Evolutionary conservation across 768 basidiomycete genomes (phyloP).

Genomic region (Calocera viscosa): DNA sequence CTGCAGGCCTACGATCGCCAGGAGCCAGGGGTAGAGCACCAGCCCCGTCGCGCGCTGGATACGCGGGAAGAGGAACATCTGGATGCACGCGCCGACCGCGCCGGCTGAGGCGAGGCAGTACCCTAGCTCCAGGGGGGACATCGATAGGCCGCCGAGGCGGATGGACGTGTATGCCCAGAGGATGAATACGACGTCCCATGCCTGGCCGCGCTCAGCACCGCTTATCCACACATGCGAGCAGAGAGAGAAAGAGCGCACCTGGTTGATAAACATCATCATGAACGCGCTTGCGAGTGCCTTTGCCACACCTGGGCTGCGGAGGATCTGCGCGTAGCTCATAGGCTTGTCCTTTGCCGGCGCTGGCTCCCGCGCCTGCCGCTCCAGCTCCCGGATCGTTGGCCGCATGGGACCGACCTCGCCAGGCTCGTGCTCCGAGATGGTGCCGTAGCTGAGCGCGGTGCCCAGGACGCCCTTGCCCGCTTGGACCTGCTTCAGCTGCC

Average conservation of each 20-base stretch:
- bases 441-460: conserved; percentile 7
- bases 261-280: background rate
- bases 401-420: conserved; percentile 13
- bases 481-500: background rate
- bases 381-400: conserved; percentile 13
- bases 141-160: conserved; percentile 35
- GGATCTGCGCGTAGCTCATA: background rate
- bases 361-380: background rate
- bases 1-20: conserved; percentile 14
- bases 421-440: conserved; percentile 14
- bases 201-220: conserved; percentile 37
- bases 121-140: conserved; percentile 40
- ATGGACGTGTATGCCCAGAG: conserved; percentile 55
- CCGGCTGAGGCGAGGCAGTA: conserved; percentile 48
- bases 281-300: background rate
- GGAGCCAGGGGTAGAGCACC: conserved; percentile 23
- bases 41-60: conserved; percentile 40
- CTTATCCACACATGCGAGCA: background rate
- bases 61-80: conserved; percentile 43
- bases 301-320: background rate
- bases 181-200: conserved; percentile 56
- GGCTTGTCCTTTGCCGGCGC: background rate
- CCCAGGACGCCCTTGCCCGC: conserved; percentile 5
- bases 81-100: conserved; percentile 36
- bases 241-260: background rate